These are phyloP conservation scores for Pseudogymnoascus sp. DNA, from an alignment of 2,329 filamentous ascomycete genomes.

Conservation along the genomic window DNA sequence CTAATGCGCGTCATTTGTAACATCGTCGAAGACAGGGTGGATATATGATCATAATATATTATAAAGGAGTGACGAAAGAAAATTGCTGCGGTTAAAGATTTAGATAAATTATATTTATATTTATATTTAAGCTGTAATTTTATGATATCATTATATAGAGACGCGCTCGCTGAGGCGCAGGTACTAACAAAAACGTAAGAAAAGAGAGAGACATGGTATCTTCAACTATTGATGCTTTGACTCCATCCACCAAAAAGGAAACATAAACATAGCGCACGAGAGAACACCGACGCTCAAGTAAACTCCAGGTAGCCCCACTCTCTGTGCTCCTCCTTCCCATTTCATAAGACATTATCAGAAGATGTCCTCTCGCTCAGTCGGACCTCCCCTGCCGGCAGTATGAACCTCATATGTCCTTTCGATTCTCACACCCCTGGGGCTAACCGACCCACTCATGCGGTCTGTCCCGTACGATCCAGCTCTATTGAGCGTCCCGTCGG, in stretches of 20 bases:
- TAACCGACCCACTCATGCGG: neutral
- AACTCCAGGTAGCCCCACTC: neutral
- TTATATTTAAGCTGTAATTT: neutral
- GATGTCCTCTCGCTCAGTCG: neutral
- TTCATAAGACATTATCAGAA: neutral
- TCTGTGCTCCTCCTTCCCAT: neutral
- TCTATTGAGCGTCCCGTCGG: neutral
- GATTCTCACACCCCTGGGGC: neutral
- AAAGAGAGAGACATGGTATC: neutral
- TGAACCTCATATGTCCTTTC: slow-evolving; percentile 2
- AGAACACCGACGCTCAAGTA: neutral
- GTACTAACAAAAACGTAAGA: neutral
- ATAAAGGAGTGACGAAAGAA: neutral
- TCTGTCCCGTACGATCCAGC: neutral
- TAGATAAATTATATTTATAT: neutral
- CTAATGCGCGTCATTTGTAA: neutral
- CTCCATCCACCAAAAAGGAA: neutral
- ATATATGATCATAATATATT: neutral
- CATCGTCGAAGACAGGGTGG: neutral
- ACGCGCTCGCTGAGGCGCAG: neutral
- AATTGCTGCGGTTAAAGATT: neutral
- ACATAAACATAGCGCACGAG: neutral
- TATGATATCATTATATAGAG: slow-evolving; percentile 2
- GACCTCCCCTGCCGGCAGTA: neutral
- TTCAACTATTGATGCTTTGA: neutral